A percentile compares a stretch with the other conserved stretches of the same genome.
These are phyloP conservation scores for Leishmania lainsoni DNA, from an alignment of 208 protist genomes.

Conservation along the genomic window DNA sequence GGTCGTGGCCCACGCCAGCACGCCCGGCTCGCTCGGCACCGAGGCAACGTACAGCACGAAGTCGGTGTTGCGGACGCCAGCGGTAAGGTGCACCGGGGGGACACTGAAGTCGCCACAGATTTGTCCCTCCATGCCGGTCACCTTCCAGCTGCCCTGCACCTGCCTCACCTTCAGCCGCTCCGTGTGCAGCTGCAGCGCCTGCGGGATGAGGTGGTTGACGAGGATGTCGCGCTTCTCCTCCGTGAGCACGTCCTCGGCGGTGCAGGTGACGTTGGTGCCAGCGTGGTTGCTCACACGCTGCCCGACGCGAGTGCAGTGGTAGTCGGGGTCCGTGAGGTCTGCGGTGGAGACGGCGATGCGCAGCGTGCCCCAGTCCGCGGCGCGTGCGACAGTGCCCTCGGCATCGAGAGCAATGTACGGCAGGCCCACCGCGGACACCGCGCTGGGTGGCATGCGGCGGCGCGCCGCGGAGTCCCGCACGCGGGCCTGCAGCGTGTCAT, in stretches of 20 bases:
- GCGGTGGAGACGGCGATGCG: slow-evolving; percentile 41
- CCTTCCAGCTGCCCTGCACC: slow-evolving; percentile 16
- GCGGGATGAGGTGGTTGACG: slow-evolving; percentile 36
- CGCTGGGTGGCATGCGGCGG: not conserved
- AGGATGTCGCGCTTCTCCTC: slow-evolving; percentile 36
- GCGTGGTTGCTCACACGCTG: slow-evolving; percentile 22
- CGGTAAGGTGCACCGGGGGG: slow-evolving; percentile 31
- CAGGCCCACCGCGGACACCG: too few relatives aligned
- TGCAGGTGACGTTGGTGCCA: slow-evolving; percentile 30
- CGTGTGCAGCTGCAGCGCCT: slow-evolving; percentile 52
- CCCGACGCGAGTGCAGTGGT: slow-evolving; percentile 45
- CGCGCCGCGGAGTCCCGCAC: slow-evolving; percentile 26
- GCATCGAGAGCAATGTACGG: too few relatives aligned
- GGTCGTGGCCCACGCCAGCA: slow-evolving; percentile 44
- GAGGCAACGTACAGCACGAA: slow-evolving; percentile 71
- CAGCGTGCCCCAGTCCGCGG: slow-evolving; percentile 31
- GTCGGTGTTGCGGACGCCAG: slow-evolving; percentile 49
- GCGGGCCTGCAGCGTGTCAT: slow-evolving; percentile 10
- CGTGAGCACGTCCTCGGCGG: slow-evolving; percentile 35
- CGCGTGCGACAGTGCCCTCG: not conserved
- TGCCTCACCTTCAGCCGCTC: slow-evolving; percentile 52
- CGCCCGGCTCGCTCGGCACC: slow-evolving; percentile 16
- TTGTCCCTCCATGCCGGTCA: slow-evolving; percentile 8
- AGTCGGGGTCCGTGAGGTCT: slow-evolving; percentile 35
- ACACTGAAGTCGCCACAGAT: slow-evolving; percentile 3